Conservation (phyloP, 441 rosid species). For the Theobroma grandiflorum region DNA sequence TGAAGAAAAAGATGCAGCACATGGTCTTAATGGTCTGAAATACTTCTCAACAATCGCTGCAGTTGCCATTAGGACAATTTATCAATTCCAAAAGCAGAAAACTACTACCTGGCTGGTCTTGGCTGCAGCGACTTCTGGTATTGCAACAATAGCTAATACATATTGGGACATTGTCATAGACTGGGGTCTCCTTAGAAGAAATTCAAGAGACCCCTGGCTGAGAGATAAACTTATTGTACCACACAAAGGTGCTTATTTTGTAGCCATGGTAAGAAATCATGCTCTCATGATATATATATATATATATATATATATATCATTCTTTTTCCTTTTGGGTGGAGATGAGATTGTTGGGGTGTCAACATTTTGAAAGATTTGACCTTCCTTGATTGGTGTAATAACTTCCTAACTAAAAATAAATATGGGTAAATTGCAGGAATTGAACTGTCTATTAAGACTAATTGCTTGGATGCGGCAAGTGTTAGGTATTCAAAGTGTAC, state of each 20-base stretch:
- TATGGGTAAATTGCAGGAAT: slow-evolving; percentile 50
- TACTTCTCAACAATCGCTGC: slow-evolving; percentile 71
- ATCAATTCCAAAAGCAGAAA: slow-evolving; percentile 40
- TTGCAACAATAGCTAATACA: slow-evolving; percentile 58
- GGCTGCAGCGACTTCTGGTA: slow-evolving; percentile 56
- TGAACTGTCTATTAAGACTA: slow-evolving; percentile 78
- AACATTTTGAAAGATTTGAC: neutral
- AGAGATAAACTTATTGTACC: slow-evolving; percentile 78
- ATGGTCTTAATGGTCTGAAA: slow-evolving; percentile 54
- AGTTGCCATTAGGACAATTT: slow-evolving; percentile 55
- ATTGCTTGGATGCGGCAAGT: slow-evolving; percentile 87
- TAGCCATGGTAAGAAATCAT: slow-evolving; percentile 64
- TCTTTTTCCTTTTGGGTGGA: neutral
- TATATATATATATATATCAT: neutral
- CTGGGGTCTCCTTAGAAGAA: slow-evolving; percentile 75
- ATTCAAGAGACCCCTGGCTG: slow-evolving; percentile 77
- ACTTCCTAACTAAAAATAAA: neutral
- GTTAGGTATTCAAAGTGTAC: slow-evolving; percentile 60
- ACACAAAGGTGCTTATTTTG: slow-evolving; percentile 63
- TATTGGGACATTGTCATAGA: slow-evolving; percentile 82
- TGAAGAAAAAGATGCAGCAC: slow-evolving; percentile 55
- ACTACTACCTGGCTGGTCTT: slow-evolving; percentile 43
- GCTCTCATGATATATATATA: neutral
- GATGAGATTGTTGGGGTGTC: neutral
- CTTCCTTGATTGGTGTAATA: neutral